Conservation (phyloP, 805 yeast species). For the Cyberlindnera euphorbiae region DNA sequence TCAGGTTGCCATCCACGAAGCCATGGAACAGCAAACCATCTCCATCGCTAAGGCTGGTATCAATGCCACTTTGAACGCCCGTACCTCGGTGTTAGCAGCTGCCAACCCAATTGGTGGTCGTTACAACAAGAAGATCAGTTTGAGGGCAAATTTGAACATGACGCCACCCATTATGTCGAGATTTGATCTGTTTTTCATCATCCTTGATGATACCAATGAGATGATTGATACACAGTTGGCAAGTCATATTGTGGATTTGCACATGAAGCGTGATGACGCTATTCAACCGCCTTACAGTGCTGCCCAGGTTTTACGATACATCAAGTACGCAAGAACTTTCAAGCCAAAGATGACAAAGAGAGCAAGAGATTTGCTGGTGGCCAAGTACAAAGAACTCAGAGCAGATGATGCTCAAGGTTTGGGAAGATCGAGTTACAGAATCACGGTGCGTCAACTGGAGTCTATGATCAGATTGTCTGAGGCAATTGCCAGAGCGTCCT, state of each 20-base stretch:
- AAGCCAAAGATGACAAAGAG: slow-evolving; percentile 82
- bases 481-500: slow-evolving; percentile 95
- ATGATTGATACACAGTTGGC: slow-evolving; percentile 86
- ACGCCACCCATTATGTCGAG: slow-evolving; percentile 99
- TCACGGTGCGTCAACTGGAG: slow-evolving; percentile 95
- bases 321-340: slow-evolving; percentile 88
- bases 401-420: slow-evolving; percentile 87
- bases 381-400: slow-evolving; percentile 79
- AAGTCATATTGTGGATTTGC: slow-evolving; percentile 86
- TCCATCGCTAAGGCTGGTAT: slow-evolving; percentile 99
- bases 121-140: slow-evolving; percentile 79
- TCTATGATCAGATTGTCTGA: slow-evolving; percentile 89
- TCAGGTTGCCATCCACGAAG: slow-evolving; percentile 98
- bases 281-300: slow-evolving; percentile 85
- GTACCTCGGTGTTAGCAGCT: slow-evolving; percentile 96
- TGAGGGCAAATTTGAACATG: slow-evolving; percentile 86
- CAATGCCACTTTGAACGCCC: slow-evolving; percentile 94
- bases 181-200: slow-evolving; percentile 91
- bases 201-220: slow-evolving; percentile 92
- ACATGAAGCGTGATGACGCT: slow-evolving; percentile 86
- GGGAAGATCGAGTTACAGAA: slow-evolving; percentile 81
- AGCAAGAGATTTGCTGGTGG: slow-evolving; percentile 73
- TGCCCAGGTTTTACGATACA: slow-evolving; percentile 82
- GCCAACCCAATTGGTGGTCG: slow-evolving; percentile 98
- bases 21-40: slow-evolving; percentile 99